Percentiles rank a stretch among this genome's conserved stretches.
Evolutionary conservation across 306 rosid genomes (phyloP).

Genomic region (Erythrophleum fordii): DNA sequence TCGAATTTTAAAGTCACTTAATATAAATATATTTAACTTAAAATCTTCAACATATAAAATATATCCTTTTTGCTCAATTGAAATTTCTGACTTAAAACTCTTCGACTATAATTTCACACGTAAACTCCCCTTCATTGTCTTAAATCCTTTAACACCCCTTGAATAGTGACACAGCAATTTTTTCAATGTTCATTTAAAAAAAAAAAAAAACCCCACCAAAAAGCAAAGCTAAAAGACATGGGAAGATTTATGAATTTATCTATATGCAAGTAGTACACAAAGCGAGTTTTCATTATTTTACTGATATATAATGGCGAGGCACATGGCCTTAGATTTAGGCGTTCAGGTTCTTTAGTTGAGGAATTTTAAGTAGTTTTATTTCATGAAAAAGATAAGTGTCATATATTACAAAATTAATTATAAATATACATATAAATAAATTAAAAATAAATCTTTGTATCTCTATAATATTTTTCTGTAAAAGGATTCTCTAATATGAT

Average conservation of each 20-base stretch:
- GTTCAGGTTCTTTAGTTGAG: not conserved
- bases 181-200: not conserved
- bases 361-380: not conserved
- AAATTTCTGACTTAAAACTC: too few relatives aligned
- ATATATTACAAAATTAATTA: not conserved
- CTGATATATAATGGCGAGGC: not conserved
- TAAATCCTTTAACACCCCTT: not conserved
- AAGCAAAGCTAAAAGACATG: too few relatives aligned
- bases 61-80: too few relatives aligned
- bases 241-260: too few relatives aligned
- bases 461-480: too few relatives aligned
- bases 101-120: too few relatives aligned
- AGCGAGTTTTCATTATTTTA: too few relatives aligned
- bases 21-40: too few relatives aligned
- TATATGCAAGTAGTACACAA: too few relatives aligned
- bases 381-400: not conserved
- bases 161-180: not conserved
- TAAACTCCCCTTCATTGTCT: not conserved
- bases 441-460: too few relatives aligned
- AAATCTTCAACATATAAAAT: too few relatives aligned
- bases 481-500: not conserved
- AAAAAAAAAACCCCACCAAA: not conserved
- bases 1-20: too few relatives aligned
- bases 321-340: not conserved
- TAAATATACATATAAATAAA: not conserved